Base-by-base conservation (phyloP, 352 stramenopile species). In the Globisporangium nunn region DNA sequence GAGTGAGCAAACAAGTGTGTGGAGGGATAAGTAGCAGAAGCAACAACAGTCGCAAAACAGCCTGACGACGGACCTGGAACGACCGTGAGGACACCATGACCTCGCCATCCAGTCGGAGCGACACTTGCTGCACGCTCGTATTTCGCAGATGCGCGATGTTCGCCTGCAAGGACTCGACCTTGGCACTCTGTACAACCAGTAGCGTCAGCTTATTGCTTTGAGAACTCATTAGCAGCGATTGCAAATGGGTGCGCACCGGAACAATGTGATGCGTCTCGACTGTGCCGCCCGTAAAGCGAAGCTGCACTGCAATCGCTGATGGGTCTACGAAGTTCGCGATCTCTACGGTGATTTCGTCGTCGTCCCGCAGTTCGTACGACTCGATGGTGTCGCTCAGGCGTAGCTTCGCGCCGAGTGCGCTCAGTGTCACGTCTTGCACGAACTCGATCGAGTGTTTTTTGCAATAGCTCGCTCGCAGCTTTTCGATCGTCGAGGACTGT, bases 391-490 rank as follows among this genome's bases (percentile, higher is more conserved):
- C 64, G 33, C 58, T 57, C 11, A 91, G 50, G 1, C 56, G 56
- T 47, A 91, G 53, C 5, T 61, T 67, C 23, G 72, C 68, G 28
- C 68, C 76, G 54, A 72, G 61, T 6, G 79, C 64, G 29, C 66
- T 78, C 66, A 91, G 75, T 41, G 68, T 54, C 14, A 91, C 76
- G 56, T 87, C 71, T 15, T 78, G 59, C 0, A 66, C 57, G 37
- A 76, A 71, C 0, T 48, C 29, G 17, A 91, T 84, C 41, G 61
- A 57, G 54, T 88, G 81, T 12, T 76, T 78, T 43, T 74, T 72
- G 62, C 81, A 91, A 51, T 85, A 91, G 18, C 72, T 81, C 0
- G 67, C 53, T 40, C 76, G 78, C 1, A 91, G 68, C 61, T 88
- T 91, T 28, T 83, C 66, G 11, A 88, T 58, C 10, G 69, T 78